A percentile compares a stretch with the other conserved stretches of the same genome.
Evolutionary conservation across 306 rosid genomes (phyloP).

Genomic region (Trifolium pratense): DNA sequence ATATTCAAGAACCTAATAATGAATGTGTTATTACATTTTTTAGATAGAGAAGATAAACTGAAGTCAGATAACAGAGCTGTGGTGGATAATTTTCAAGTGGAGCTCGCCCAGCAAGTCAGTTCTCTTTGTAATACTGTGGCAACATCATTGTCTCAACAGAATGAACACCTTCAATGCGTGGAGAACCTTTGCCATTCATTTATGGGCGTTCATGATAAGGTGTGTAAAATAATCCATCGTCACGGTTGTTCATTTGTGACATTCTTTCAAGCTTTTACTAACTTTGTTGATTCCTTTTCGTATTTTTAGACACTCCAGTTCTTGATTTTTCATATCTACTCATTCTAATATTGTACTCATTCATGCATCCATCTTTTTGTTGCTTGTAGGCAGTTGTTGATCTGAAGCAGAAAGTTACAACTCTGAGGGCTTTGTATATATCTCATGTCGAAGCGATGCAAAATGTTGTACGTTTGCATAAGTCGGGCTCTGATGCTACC

Average conservation of each 20-base stretch:
- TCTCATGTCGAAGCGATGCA: slow-evolving; percentile 73
- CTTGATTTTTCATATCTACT: slow-evolving; percentile 18
- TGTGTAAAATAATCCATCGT: slow-evolving; percentile 29
- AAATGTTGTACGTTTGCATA: slow-evolving; percentile 90
- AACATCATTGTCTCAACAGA: slow-evolving; percentile 67
- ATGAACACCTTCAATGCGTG: slow-evolving; percentile 75
- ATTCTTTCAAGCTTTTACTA: slow-evolving; percentile 4
- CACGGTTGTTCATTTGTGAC: background rate
- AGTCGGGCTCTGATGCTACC: slow-evolving; percentile 73
- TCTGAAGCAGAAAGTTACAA: slow-evolving; percentile 65
- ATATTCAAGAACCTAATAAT: background rate
- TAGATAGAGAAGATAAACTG: slow-evolving; percentile 88
- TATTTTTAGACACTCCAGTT: background rate
- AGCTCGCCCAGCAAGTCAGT: slow-evolving; percentile 73
- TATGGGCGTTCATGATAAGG: slow-evolving; percentile 73
- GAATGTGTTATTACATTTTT: background rate
- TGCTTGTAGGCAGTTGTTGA: slow-evolving; percentile 65
- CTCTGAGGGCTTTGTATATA: slow-evolving; percentile 63
- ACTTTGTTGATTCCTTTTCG: slow-evolving; percentile 9
- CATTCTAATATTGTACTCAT: background rate
- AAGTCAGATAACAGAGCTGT: slow-evolving; percentile 69
- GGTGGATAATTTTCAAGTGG: slow-evolving; percentile 70
- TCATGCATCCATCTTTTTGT: slow-evolving; percentile 7
- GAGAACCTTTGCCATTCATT: slow-evolving; percentile 75
- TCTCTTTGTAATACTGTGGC: slow-evolving; percentile 73